Evolutionary conservation across 2,329 filamentous ascomycete species (phyloP), one percentile per base, ranked within the genome.

Genomic region (Diaporthe sp.): DNA sequence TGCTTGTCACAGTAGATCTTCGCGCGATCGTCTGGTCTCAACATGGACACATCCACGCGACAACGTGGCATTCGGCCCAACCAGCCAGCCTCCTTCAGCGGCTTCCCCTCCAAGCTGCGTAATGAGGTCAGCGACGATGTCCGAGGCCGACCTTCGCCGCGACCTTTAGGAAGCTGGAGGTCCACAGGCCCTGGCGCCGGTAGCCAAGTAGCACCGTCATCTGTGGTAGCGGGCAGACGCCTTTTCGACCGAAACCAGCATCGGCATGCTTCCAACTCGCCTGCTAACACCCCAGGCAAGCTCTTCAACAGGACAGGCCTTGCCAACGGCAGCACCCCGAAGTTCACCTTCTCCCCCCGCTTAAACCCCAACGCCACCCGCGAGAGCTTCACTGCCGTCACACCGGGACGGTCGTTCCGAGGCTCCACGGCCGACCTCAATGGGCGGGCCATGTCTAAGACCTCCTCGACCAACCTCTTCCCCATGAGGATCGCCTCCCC

Each of bases 401-500:
- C 87, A 2, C 86, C 87, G 27, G 86, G 79, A 79, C 85, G 78
- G 76, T 85, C 76, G 2, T 84, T 84, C 66, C 85, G 87, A 59
- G 85, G 85, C 73, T 84, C 84, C 1, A 86, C 84, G 2, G 84
- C 85, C 39, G 86, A 89, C 78, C 84, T 84, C 68, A 86, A 84
- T 7, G 84, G 86, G 30, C 86, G 86, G 50, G 88, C 87, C 72
- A 84, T 91, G 84, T 83, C 86, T 35, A 87, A 86, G 79, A 84
- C 86, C 8, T 80, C 84, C 2, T 85, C 87, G 25, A 86, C 85
- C 75, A 88, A 91, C 58, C 84, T 89, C 22, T 92, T 92, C 78
- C 81, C 85, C 37, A 88, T 91, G 88, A 88, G 88, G 77, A 92
- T 92, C 73, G 84, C 88, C 32, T 88, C 88, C 25, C 90, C 90